phyloP scores from a whole-genome alignment of 2,329 filamentous ascomycete species.

The Cladosporium velox region DNA sequence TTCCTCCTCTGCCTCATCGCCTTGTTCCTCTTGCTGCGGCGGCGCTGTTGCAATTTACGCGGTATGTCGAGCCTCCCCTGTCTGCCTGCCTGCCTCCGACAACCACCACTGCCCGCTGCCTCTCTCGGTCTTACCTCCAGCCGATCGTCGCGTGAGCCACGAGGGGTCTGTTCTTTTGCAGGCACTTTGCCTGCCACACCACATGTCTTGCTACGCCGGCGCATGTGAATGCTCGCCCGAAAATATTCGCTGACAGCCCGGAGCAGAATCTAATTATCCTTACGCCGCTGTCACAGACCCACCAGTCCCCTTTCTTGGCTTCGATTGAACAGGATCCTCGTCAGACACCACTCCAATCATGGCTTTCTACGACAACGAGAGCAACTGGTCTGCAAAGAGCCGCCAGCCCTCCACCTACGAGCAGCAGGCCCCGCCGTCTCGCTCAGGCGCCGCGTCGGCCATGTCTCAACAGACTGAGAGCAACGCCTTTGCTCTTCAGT shows the following conservation, averaged over 20 bases:
- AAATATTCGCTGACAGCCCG: conserved; percentile 10
- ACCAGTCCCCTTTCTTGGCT: not conserved
- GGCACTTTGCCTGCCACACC: not conserved
- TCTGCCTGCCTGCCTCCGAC: not conserved
- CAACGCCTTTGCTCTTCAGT: conserved; percentile 79
- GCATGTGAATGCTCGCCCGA: not conserved
- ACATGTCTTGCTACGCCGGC: conserved; percentile 15
- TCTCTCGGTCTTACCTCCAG: not conserved
- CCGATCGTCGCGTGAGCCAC: conserved; percentile 4
- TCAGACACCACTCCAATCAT: conserved; percentile 42
- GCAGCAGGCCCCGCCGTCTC: conserved; percentile 69
- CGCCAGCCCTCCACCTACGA: conserved; percentile 69
- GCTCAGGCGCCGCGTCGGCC: conserved; percentile 74
- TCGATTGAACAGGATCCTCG: not conserved
- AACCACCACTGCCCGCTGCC: not conserved
- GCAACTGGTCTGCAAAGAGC: conserved; percentile 61
- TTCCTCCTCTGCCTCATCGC: conserved; percentile 2
- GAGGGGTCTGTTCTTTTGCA: conserved; percentile 1
- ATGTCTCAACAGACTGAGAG: conserved; percentile 64
- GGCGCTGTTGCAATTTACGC: conserved; percentile 3
- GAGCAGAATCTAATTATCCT: conserved; percentile 11
- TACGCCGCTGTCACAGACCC: conserved; percentile 4
- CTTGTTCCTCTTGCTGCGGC: conserved; percentile 4
- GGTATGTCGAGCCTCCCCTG: conserved; percentile 9
- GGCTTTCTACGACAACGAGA: conserved; percentile 68